Base-by-base conservation (phyloP, 768 basidiomycete species). In the Thelephora ganbajun region DNA sequence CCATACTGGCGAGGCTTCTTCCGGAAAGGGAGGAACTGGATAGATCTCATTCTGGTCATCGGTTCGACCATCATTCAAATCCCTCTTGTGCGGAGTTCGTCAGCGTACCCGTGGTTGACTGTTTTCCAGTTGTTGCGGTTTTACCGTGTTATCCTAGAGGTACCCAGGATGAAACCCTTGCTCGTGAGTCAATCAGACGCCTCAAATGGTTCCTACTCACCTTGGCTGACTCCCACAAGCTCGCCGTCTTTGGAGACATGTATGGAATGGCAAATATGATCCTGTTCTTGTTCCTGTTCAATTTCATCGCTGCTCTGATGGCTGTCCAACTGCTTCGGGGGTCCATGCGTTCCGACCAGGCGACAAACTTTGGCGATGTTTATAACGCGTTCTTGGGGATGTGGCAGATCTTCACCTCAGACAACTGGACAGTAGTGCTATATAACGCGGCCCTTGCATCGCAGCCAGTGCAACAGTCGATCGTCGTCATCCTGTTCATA, bases 221-320 rank as follows among this genome's bases (percentile, higher is more conserved):
- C 22, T 16, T 41, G 26, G 26, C 26, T 30, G 26, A 30, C 26
- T 9, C 35, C 12, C 12, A 46, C 0, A 53, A 92, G 91, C 69
- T 86, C 14, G 81, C 83, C 1, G 85, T 96, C 1, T 91, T 94
- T 55, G 91, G 93, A 11, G 92, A 91, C 59, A 78, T 96, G 71
- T 82, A 83, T 50, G 92, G 89, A 63, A 69, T 98, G 16, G 69
- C 72, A 23, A 98, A 97, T 70, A 93, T 96, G 89, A 73, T 83
- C 6, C 61, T 93, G 30, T 97, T 98, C 68, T 72, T 98, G 18
- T 63, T 97, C 51, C 63, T 94, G 48, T 77, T 92, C 66, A 96
- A 90, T 61, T 83, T 82, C 57, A 69, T 97, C 43, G 83, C 81
- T 3, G 86, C 92, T 0, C 70, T 98, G 20, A 72, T 93, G 41